Conservation (phyloP, 441 rosid species). For the Mallotus repandus region DNA sequence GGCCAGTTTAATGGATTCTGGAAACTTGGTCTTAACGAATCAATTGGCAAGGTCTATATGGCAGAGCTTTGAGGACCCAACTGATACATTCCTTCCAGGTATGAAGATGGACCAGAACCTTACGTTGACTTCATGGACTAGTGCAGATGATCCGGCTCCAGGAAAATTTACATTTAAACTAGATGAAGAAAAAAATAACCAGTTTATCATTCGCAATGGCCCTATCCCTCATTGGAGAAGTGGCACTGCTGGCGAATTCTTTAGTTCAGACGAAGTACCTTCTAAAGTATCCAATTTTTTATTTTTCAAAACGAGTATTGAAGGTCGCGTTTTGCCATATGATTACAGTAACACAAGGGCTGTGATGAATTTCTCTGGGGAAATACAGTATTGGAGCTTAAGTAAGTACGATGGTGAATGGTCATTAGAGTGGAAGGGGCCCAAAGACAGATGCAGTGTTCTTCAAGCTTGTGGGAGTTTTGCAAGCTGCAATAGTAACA, state of each 20-base stretch:
- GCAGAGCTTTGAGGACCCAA: conserved; percentile 41
- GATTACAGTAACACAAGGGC: too few relatives aligned
- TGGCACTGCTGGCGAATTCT: conserved; percentile 27
- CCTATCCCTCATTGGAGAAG: conserved; percentile 29
- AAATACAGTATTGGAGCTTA: too few relatives aligned
- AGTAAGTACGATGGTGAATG: not conserved
- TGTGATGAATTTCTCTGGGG: too few relatives aligned
- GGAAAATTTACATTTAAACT: conserved; percentile 31
- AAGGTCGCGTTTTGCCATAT: not conserved
- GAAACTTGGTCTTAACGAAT: conserved; percentile 30
- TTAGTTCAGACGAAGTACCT: conserved; percentile 16
- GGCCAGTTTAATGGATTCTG: too few relatives aligned
- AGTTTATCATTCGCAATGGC: conserved; percentile 17
- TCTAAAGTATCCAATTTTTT: conserved; percentile 11
- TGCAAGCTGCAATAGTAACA: conserved; percentile 32
- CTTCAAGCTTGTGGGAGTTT: conserved; percentile 32
- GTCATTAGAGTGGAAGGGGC: conserved; percentile 28
- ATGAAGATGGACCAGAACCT: conserved; percentile 20
- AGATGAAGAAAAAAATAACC: conserved; percentile 16
- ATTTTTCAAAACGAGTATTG: conserved; percentile 7
- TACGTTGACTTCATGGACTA: conserved; percentile 31
- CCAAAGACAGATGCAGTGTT: conserved; percentile 36
- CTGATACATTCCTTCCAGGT: conserved; percentile 43
- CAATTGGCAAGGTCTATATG: conserved; percentile 9
- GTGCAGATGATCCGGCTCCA: conserved; percentile 19